Base-by-base conservation (phyloP, 2,329 filamentous ascomycete genomes). In the Sporothrix schenckii region DNA sequence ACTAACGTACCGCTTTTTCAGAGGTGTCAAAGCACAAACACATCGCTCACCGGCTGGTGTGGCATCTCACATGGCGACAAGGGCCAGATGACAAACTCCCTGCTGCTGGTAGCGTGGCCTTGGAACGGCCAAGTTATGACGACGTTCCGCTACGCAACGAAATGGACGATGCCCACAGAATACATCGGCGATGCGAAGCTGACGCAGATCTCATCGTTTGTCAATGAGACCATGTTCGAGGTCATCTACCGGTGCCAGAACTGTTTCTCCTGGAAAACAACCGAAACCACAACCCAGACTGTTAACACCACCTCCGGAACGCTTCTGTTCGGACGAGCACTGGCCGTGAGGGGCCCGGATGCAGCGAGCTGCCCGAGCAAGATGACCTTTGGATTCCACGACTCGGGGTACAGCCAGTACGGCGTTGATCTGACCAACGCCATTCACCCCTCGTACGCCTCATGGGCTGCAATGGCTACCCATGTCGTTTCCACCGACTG, bases 191-290 rank as follows among this genome's bases (percentile, higher is more conserved):
- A 60, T 16, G 88, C 89, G 10, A 87, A 82, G 47, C 77, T 91
- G 30, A 89, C 86, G 0, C 84, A 88, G 73, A 85, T 91, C 72
- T 86, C 84, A 16, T 84, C 85, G 16, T 83, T 80, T 34, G 81
- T 90, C 70, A 89, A 85, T 74, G 81, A 82, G 19, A 87, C 85
- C 34, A 80, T 85, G 73, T 92, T 87, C 77, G 85, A 85, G 60
- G 76, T 91, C 63, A 83, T 90, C n/a, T 92, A 90, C 80, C 84
- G 87, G 61, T 92, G 89, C 78, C 78, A 88, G 73, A 82, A 83
- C 73, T 88, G 86, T 76, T 80, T 87, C 27, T 75, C 80, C 0
- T 88, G 86, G 84, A 79, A 85, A 73, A 81, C 87, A 53, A 80
- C 82, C 34, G 83, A 83, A 3, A 79, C 80, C 49, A 79, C 60